Conservation (phyloP, 2,329 filamentous ascomycete species). For the Alternaria sp. region DNA sequence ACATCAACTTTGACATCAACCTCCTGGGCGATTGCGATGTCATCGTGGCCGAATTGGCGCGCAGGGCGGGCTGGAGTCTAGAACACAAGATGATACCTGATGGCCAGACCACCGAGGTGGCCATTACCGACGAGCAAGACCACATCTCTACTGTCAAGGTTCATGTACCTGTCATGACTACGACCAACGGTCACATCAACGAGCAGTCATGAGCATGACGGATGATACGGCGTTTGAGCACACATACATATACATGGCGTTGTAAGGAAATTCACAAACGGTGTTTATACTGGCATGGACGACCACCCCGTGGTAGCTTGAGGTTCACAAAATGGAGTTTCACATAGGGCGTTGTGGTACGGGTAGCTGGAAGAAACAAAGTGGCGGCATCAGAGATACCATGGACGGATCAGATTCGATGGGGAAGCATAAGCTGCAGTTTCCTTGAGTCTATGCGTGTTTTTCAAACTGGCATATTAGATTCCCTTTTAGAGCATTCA, state of each 20-base stretch:
- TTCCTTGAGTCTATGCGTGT: background rate
- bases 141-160: conserved; percentile 44
- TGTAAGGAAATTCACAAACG: conserved; percentile 12
- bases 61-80: conserved; percentile 81
- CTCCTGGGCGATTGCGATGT: conserved; percentile 95
- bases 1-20: conserved; percentile 96
- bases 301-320: background rate
- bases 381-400: conserved; percentile 4
- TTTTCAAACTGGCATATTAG: background rate
- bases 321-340: background rate
- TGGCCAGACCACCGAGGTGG: conserved; percentile 68
- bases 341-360: background rate
- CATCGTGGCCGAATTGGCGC: conserved; percentile 85
- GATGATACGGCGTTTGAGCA: conserved; percentile 5
- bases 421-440: background rate
- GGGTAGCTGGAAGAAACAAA: background rate
- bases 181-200: conserved; percentile 23
- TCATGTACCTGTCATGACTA: conserved; percentile 24
- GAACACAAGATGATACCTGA: conserved; percentile 84
- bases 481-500: background rate
- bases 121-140: conserved; percentile 41
- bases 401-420: background rate
- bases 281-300: conserved; percentile 14
- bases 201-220: conserved; percentile 15
- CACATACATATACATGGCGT: conserved; percentile 23